Evolutionary conservation across 2,329 filamentous ascomycete species (phyloP).

Genomic region (Blastomyces parvus): DNA sequence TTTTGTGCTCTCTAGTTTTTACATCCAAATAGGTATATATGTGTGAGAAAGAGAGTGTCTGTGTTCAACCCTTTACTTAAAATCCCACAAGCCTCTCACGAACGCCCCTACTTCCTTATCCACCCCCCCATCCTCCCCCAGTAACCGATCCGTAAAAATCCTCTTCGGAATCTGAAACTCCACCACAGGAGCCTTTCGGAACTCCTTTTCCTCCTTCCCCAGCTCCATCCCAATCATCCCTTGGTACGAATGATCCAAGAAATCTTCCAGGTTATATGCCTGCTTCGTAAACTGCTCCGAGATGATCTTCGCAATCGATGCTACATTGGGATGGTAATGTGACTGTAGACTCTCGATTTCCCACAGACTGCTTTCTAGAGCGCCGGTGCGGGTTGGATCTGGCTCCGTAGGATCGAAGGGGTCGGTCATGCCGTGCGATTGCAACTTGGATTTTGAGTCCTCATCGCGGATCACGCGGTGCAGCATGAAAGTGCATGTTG

Average conservation of each 20-base stretch:
- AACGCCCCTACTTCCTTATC: slow-evolving; percentile 31
- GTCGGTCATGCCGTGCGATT: slow-evolving; percentile 57
- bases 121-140: slow-evolving; percentile 32
- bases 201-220: slow-evolving; percentile 51
- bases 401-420: slow-evolving; percentile 65
- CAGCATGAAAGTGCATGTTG: slow-evolving; percentile 89
- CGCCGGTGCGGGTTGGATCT: slow-evolving; percentile 75
- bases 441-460: slow-evolving; percentile 50
- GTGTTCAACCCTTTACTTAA: slow-evolving; percentile 43
- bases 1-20: background rate
- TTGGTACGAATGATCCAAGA: slow-evolving; percentile 82
- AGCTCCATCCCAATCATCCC: slow-evolving; percentile 73
- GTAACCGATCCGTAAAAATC: slow-evolving; percentile 50
- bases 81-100: slow-evolving; percentile 33
- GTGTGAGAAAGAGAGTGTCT: background rate
- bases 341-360: slow-evolving; percentile 83
- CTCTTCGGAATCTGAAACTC: slow-evolving; percentile 90
- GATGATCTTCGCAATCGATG: slow-evolving; percentile 85
- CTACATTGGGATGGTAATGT: slow-evolving; percentile 95
- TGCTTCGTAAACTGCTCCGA: slow-evolving; percentile 96
- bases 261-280: slow-evolving; percentile 91
- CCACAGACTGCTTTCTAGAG: slow-evolving; percentile 91
- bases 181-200: slow-evolving; percentile 78
- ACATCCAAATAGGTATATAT: background rate
- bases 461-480: slow-evolving; percentile 57